Evolutionary conservation across 2,329 filamentous ascomycete genomes (phyloP).

Genomic region (Arthrobotrys musiformis): DNA sequence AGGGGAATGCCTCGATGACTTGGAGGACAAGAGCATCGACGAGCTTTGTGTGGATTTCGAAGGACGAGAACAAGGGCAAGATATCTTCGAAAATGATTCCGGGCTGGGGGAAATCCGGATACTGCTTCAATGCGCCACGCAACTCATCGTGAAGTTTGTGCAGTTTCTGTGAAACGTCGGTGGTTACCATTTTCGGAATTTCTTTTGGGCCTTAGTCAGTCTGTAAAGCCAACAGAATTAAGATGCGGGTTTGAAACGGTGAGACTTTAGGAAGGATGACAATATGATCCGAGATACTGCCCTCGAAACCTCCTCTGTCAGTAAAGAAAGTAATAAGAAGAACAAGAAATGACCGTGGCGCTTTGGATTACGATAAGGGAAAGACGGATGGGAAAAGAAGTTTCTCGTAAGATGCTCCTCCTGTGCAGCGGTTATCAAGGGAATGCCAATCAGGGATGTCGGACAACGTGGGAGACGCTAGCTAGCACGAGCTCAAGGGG

Average conservation of each 20-base stretch:
- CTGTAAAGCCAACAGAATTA: conserved; percentile 23
- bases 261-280: background rate
- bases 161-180: conserved; percentile 40
- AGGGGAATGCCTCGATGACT: conserved; percentile 72
- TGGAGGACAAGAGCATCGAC: conserved; percentile 87
- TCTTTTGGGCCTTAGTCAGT: conserved; percentile 6
- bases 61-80: conserved; percentile 90
- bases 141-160: conserved; percentile 62
- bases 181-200: conserved; percentile 25
- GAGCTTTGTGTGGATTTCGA: conserved; percentile 77
- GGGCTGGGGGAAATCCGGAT: conserved; percentile 88
- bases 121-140: conserved; percentile 80
- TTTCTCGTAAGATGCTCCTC: background rate
- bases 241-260: background rate
- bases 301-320: background rate
- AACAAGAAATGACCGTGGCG: too few relatives aligned
- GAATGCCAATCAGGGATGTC: conserved; percentile 36
- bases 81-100: conserved; percentile 99
- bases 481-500: conserved; percentile 1
- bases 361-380: too few relatives aligned
- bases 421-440: conserved; percentile 17
- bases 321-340: background rate
- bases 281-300: background rate
- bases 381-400: conserved; percentile 2
- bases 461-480: background rate